Evolutionary conservation across 2,329 filamentous ascomycete species (phyloP).

Genomic region (Penicillium frequentans): DNA sequence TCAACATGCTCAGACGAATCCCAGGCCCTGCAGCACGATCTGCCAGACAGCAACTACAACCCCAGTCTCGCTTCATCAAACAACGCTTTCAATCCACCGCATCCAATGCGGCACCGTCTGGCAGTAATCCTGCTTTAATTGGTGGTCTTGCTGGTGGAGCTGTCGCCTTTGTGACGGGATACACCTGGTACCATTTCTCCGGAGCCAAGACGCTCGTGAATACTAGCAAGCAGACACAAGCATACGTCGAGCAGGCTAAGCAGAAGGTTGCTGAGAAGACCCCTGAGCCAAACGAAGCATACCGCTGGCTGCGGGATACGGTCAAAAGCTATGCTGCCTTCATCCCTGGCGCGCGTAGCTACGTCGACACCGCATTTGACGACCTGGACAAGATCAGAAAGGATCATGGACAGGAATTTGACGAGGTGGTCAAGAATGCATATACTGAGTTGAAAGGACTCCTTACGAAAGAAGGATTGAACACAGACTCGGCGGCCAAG

Average conservation of each 20-base stretch:
- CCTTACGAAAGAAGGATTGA: neutral
- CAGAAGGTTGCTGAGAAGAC: constrained; percentile 62
- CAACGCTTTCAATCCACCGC: neutral
- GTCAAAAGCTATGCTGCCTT: constrained; percentile 69
- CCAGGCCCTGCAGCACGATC: neutral
- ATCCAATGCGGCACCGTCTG: neutral
- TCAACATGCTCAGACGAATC: neutral
- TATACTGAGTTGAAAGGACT: neutral
- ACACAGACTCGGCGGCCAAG: neutral
- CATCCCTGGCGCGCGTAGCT: constrained; percentile 68
- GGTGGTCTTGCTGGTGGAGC: constrained; percentile 53
- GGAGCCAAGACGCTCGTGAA: constrained; percentile 51
- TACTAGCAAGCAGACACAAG: constrained; percentile 57
- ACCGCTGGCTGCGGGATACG: constrained; percentile 64
- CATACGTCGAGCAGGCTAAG: constrained; percentile 60
- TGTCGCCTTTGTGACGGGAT: constrained; percentile 49
- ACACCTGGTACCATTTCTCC: constrained; percentile 56
- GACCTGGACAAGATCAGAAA: constrained; percentile 68
- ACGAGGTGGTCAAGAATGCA: constrained; percentile 57
- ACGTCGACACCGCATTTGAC: constrained; percentile 68
- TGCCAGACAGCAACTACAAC: neutral
- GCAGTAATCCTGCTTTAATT: constrained; percentile 36
- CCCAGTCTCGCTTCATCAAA: neutral
- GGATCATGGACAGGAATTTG: constrained; percentile 69
- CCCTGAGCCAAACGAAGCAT: constrained; percentile 66